Evolutionary conservation across 192 early-diverging fungal species (phyloP).

Genomic region (Phycomyces nitens): DNA sequence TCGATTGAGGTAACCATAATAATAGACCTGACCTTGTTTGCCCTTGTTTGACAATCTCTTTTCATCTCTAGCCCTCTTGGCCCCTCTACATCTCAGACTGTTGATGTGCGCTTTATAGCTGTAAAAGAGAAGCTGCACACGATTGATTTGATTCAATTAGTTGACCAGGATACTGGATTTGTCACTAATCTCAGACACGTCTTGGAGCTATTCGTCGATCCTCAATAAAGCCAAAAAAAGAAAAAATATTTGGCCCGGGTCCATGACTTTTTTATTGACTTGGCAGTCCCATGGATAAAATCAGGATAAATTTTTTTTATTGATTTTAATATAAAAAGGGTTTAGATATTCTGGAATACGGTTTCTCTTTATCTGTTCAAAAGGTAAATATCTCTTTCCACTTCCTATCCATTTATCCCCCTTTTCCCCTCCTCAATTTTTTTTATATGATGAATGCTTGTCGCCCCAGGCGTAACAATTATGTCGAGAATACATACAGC

Average conservation of each 20-base stretch:
- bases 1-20: slow-evolving; percentile 44
- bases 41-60: no score
- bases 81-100: slow-evolving; percentile 53
- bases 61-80: slow-evolving; percentile 49
- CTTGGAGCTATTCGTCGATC: slow-evolving; percentile 35
- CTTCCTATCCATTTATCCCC: neutral
- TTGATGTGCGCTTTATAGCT: slow-evolving; percentile 55
- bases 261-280: neutral
- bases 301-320: no score
- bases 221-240: neutral
- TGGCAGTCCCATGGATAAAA: no score
- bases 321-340: neutral
- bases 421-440: neutral
- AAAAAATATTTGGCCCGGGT: neutral
- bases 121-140: slow-evolving; percentile 55
- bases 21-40: no score
- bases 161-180: slow-evolving; percentile 60
- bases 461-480: slow-evolving; percentile 21
- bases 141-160: slow-evolving; percentile 53
- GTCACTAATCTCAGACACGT: slow-evolving; percentile 53
- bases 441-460: slow-evolving; percentile 22
- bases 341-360: neutral
- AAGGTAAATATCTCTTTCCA: neutral
- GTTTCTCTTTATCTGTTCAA: neutral
- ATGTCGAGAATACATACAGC: slow-evolving; percentile 21